phyloP scores from a whole-genome alignment of 1,139 yeast genomes.

The Yamadazyma triangularis region DNA sequence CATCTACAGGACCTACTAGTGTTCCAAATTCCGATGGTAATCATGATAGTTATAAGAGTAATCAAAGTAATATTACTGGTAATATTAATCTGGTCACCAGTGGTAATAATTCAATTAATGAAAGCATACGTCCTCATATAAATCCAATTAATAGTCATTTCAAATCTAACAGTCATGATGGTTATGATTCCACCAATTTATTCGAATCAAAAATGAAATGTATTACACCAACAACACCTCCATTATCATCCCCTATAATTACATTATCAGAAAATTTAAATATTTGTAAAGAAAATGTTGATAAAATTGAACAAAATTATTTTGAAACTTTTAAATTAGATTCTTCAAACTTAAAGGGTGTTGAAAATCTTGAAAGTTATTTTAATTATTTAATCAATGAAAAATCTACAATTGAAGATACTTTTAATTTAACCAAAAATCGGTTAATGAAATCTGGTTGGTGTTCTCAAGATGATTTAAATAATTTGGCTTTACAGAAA shows the following conservation, averaged over 20 bases:
- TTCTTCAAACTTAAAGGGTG: slow-evolving; percentile 4
- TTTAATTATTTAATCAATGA: slow-evolving; percentile 16
- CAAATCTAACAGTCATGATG: slow-evolving; percentile 15
- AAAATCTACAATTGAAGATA: slow-evolving; percentile 24
- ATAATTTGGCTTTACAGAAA: slow-evolving; percentile 33
- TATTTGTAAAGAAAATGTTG: slow-evolving; percentile 24
- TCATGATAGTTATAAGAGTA: too few relatives aligned
- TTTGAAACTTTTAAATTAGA: slow-evolving; percentile 19
- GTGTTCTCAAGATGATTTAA: slow-evolving; percentile 43
- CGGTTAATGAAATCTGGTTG: slow-evolving; percentile 38
- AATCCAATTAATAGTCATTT: slow-evolving; percentile 16
- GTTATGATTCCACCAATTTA: slow-evolving; percentile 11
- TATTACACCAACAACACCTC: slow-evolving; percentile 32
- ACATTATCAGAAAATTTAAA: slow-evolving; percentile 36
- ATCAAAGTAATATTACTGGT: neutral
- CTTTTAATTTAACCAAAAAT: slow-evolving; percentile 31
- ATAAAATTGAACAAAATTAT: slow-evolving; percentile 34
- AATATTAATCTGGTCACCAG: neutral
- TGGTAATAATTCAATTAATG: slow-evolving; percentile 1
- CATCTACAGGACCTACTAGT: neutral
- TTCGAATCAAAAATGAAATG: slow-evolving; percentile 11
- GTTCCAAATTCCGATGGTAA: neutral
- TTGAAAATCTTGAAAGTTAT: slow-evolving; percentile 11
- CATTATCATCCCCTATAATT: slow-evolving; percentile 36
- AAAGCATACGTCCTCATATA: slow-evolving; percentile 19